Evolutionary conservation across 805 yeast genomes (phyloP).

Genomic region (Lipomyces japonicus): DNA sequence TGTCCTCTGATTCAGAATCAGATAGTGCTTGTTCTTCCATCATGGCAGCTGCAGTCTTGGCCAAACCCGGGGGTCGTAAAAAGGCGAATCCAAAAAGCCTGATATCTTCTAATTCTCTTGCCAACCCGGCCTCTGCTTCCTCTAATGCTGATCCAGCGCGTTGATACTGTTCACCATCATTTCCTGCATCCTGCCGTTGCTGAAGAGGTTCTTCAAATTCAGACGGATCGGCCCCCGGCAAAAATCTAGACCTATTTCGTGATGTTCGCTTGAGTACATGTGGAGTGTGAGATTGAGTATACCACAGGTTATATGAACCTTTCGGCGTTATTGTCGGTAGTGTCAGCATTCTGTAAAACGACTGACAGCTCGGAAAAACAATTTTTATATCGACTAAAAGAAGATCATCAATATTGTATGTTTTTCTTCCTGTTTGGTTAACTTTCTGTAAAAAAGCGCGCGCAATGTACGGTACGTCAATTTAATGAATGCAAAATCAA

Average conservation of each 20-base stretch:
- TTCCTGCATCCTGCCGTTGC: not conserved
- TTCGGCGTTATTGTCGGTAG: constrained; percentile 12
- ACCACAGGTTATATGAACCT: constrained; percentile 15
- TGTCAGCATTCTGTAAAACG: constrained; percentile 11
- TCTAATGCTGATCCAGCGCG: constrained; percentile 5
- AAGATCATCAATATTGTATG: too few relatives aligned
- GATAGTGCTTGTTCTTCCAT: constrained; percentile 32
- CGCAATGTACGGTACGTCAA: too few relatives aligned
- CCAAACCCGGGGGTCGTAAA: constrained; percentile 57
- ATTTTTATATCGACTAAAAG: too few relatives aligned
- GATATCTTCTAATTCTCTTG: constrained; percentile 31
- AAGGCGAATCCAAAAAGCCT: constrained; percentile 48
- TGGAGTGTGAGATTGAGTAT: not conserved
- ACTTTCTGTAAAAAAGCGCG: too few relatives aligned
- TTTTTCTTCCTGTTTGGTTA: too few relatives aligned
- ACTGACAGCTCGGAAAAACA: too few relatives aligned
- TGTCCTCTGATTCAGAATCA: constrained; percentile 37
- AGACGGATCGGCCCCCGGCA: constrained; percentile 12
- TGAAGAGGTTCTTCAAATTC: not conserved
- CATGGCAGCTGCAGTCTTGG: constrained; percentile 47
- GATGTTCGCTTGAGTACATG: constrained; percentile 12
- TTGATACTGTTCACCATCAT: not conserved
- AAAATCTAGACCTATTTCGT: constrained; percentile 5
- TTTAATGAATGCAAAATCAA: too few relatives aligned
- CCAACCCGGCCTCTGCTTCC: constrained; percentile 13